Percentiles rank a stretch among this genome's conserved stretches.
Conservation (phyloP, 805 yeast genomes). For the Cyberlindnera maritima region DNA sequence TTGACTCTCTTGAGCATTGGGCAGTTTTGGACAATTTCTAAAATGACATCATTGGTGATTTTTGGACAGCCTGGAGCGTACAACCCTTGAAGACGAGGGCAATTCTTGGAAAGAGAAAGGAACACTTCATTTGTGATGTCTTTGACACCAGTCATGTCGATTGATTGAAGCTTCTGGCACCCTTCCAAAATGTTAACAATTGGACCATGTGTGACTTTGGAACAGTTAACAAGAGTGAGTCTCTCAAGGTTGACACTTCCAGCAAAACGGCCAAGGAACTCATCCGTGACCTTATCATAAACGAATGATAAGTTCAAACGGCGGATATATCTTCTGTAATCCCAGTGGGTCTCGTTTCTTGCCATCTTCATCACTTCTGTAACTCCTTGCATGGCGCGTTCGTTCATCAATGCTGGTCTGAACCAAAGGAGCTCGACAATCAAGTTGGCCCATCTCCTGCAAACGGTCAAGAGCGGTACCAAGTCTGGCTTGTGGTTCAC, state of each 20-base stretch:
- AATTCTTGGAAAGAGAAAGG: slow-evolving; percentile 60
- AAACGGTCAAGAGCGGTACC: slow-evolving; percentile 63
- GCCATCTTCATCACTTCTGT: slow-evolving; percentile 53
- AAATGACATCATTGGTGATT: slow-evolving; percentile 65
- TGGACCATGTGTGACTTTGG: slow-evolving; percentile 56
- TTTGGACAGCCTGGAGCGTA: slow-evolving; percentile 81
- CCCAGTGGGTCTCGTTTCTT: slow-evolving; percentile 52
- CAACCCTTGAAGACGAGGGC: slow-evolving; percentile 80
- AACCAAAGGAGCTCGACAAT: slow-evolving; percentile 84
- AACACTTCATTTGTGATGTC: slow-evolving; percentile 71
- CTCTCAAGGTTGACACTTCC: slow-evolving; percentile 81
- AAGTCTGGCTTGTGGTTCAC: slow-evolving; percentile 58
- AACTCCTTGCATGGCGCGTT: slow-evolving; percentile 48
- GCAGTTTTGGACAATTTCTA: slow-evolving; percentile 56
- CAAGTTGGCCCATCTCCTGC: slow-evolving; percentile 76
- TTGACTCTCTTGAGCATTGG: slow-evolving; percentile 80
- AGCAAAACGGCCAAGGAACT: slow-evolving; percentile 53
- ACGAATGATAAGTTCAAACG: slow-evolving; percentile 78
- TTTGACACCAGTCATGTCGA: slow-evolving; percentile 80
- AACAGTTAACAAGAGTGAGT: slow-evolving; percentile 80
- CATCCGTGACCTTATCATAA: slow-evolving; percentile 64
- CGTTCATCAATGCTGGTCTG: slow-evolving; percentile 68
- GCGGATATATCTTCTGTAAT: slow-evolving; percentile 66
- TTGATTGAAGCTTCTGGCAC: slow-evolving; percentile 73
- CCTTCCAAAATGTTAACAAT: slow-evolving; percentile 58